Evolutionary conservation across 2,329 filamentous ascomycete species (phyloP).

Genomic region (Colletotrichum sojae): DNA sequence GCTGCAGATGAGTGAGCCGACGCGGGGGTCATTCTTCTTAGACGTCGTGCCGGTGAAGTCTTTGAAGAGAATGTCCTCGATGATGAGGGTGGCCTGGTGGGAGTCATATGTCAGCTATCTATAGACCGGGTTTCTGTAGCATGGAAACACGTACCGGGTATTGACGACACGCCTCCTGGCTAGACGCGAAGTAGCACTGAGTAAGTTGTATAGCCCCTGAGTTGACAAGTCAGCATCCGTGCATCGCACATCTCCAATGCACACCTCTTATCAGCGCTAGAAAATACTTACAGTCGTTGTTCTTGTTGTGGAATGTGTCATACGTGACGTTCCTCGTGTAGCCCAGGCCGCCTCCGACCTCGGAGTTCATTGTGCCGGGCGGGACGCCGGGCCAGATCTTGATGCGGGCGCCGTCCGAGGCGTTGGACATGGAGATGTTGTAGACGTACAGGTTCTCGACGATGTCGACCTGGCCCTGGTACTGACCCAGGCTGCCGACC

Average conservation of each 20-base stretch:
- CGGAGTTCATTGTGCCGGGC: not conserved
- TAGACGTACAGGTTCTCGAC: slow-evolving; percentile 78
- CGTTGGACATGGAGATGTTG: slow-evolving; percentile 71
- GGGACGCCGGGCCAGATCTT: slow-evolving; percentile 55
- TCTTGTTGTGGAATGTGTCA: slow-evolving; percentile 70
- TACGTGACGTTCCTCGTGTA: slow-evolving; percentile 61
- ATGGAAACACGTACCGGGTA: slow-evolving; percentile 1
- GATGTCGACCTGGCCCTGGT: slow-evolving; percentile 74
- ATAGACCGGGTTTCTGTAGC: not conserved
- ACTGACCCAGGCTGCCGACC: slow-evolving; percentile 80
- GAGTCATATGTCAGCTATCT: not conserved
- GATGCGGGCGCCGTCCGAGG: slow-evolving; percentile 77
- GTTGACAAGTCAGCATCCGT: not conserved
- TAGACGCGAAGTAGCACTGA: not conserved
- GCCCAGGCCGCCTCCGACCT: not conserved
- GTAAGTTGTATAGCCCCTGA: not conserved
- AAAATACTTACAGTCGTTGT: slow-evolving; percentile 63
- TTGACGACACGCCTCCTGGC: not conserved
- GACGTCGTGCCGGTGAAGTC: slow-evolving; percentile 29
- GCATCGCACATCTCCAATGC: not conserved
- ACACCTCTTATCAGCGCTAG: too few relatives aligned
- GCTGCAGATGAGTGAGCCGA: slow-evolving; percentile 31
- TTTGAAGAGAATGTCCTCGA: slow-evolving; percentile 25
- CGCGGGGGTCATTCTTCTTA: slow-evolving; percentile 25
- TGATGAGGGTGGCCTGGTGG: slow-evolving; percentile 4